phyloP scores from a whole-genome alignment of 2,329 filamentous ascomycete genomes.

The Juglanconis oblonga region DNA sequence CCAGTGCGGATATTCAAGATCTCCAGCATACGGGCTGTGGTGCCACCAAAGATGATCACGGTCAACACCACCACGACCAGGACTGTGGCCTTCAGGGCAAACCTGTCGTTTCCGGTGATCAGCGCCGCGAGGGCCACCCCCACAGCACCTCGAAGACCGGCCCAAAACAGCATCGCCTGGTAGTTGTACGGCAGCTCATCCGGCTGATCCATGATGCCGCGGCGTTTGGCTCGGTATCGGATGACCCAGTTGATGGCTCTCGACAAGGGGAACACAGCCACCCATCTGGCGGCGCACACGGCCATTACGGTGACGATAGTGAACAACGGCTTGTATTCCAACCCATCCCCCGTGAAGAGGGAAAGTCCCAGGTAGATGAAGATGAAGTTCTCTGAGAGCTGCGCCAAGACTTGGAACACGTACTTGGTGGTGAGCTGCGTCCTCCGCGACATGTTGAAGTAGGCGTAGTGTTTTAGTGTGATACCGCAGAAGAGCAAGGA shows the following conservation, averaged over 20 bases:
- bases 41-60: conserved; percentile 98
- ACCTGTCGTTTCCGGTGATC: conserved; percentile 76
- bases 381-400: conserved; percentile 98
- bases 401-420: conserved; percentile 89
- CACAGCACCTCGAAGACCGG: conserved; percentile 89
- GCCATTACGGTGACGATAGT: conserved; percentile 90
- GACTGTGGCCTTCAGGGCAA: conserved; percentile 88
- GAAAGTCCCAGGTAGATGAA: conserved; percentile 98
- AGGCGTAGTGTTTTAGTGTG: conserved; percentile 97
- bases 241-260: conserved; percentile 90
- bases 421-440: conserved; percentile 98
- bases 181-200: conserved; percentile 94
- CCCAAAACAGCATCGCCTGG: conserved; percentile 99
- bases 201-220: conserved; percentile 66
- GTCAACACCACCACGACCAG: conserved; percentile 95
- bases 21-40: conserved; percentile 95
- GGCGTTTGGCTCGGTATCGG: conserved; percentile 75
- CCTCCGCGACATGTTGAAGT: conserved; percentile 98
- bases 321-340: conserved; percentile 90
- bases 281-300: conserved; percentile 88
- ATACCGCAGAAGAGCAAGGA: conserved; percentile 97
- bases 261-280: conserved; percentile 91
- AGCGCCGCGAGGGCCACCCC: conserved; percentile 92
- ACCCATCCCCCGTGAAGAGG: conserved; percentile 83
- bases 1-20: conserved; percentile 95